Conservation (phyloP, 352 stramenopile genomes). For the Blastocystis sp. region DNA sequence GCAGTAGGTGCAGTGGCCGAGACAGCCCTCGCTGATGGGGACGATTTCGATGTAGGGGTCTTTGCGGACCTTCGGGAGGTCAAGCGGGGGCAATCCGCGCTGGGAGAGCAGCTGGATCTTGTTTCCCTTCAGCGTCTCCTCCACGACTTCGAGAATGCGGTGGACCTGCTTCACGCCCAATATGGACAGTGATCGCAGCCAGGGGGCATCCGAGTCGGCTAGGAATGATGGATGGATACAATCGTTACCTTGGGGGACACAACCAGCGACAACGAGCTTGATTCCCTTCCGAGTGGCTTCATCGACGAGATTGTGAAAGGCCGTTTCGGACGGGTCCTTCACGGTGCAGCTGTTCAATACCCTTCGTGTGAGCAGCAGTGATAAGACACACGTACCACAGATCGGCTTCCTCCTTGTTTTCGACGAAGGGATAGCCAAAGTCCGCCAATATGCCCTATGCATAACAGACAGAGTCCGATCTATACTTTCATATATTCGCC, state of each 20-base stretch:
- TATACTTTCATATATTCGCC: slow-evolving; percentile 84
- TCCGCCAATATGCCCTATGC: slow-evolving; percentile 77
- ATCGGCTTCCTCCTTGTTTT: slow-evolving; percentile 78
- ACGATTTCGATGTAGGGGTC: slow-evolving; percentile 88
- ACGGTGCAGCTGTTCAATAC: slow-evolving; percentile 88
- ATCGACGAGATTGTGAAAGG: slow-evolving; percentile 83
- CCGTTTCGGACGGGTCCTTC: slow-evolving; percentile 84
- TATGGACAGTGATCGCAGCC: slow-evolving; percentile 80
- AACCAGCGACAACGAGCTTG: slow-evolving; percentile 83
- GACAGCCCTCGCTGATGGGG: slow-evolving; percentile 83
- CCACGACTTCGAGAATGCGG: slow-evolving; percentile 84
- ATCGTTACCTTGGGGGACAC: slow-evolving; percentile 78
- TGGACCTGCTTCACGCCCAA: slow-evolving; percentile 86
- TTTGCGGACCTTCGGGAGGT: slow-evolving; percentile 86
- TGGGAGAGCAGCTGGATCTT: slow-evolving; percentile 81
- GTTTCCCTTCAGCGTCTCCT: slow-evolving; percentile 85
- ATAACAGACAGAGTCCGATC: not conserved
- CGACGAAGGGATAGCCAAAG: slow-evolving; percentile 83
- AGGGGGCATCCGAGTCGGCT: slow-evolving; percentile 80
- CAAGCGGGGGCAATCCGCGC: slow-evolving; percentile 79
- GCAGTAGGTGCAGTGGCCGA: slow-evolving; percentile 87
- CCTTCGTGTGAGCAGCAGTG: slow-evolving; percentile 70
- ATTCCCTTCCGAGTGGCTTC: slow-evolving; percentile 80
- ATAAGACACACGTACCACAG: slow-evolving; percentile 72
- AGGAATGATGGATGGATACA: not conserved